Evolutionary conservation across 345 rosid species (phyloP).

Genomic region (Moricandia arvensis): DNA sequence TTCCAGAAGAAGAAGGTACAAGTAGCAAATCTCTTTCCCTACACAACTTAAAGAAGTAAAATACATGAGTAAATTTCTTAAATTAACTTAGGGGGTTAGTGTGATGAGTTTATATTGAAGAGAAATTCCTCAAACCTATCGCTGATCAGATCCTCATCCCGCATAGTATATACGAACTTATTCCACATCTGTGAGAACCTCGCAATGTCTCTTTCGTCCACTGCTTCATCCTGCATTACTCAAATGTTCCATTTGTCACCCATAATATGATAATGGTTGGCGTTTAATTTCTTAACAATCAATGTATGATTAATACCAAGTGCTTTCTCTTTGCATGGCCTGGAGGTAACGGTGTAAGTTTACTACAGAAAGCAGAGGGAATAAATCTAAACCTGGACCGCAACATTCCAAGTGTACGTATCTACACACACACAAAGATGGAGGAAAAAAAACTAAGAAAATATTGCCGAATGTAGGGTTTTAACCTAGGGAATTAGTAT

Average conservation of each 20-base stretch:
- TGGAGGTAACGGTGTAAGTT: slow-evolving; percentile 61
- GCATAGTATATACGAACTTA: slow-evolving; percentile 75
- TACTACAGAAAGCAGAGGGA: slow-evolving; percentile 61
- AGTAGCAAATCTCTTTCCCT: slow-evolving; percentile 90
- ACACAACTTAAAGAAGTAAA: slow-evolving; percentile 28
- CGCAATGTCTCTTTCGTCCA: slow-evolving; percentile 53
- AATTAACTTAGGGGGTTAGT: slow-evolving; percentile 12
- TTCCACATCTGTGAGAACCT: slow-evolving; percentile 91
- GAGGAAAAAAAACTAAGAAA: neutral
- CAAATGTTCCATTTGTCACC: slow-evolving; percentile 28
- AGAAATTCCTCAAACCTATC: slow-evolving; percentile 53
- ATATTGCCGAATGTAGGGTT: neutral
- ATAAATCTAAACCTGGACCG: slow-evolving; percentile 80
- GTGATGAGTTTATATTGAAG: slow-evolving; percentile 16
- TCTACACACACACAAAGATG: slow-evolving; percentile 44
- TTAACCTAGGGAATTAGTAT: slow-evolving; percentile 6
- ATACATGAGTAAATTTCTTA: slow-evolving; percentile 9
- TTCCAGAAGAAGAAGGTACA: slow-evolving; percentile 72
- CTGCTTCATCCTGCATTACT: slow-evolving; percentile 53
- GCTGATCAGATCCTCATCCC: slow-evolving; percentile 81
- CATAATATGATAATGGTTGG: neutral
- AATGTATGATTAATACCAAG: slow-evolving; percentile 39
- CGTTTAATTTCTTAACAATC: neutral
- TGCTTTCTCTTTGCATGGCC: slow-evolving; percentile 34
- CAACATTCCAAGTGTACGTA: slow-evolving; percentile 92